Evolutionary conservation across 208 protist species (phyloP).

Genomic region (Blastocrithidia nonstop): DNA sequence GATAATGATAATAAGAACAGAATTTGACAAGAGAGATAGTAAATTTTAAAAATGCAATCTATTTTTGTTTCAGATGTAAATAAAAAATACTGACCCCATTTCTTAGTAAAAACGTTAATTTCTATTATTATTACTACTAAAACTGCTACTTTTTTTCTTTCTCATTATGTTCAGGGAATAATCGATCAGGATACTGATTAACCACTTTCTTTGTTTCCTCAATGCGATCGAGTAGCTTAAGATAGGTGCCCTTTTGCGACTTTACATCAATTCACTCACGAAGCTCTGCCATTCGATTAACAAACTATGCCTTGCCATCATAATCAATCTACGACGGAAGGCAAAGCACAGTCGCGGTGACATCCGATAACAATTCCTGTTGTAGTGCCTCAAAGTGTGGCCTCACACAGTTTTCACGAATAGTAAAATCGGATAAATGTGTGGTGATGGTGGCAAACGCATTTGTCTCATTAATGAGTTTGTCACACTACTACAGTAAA

Average conservation of each 20-base stretch:
- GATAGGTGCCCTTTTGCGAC: slow-evolving; percentile 49
- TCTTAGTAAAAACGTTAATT: not conserved
- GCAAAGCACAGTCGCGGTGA: slow-evolving; percentile 41
- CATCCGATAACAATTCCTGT: slow-evolving; percentile 25
- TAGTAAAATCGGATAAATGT: slow-evolving; percentile 55
- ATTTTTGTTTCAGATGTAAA: too few relatives aligned
- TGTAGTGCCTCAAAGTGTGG: slow-evolving; percentile 43
- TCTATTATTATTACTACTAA: not conserved
- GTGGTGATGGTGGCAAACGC: slow-evolving; percentile 31
- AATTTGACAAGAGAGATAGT: too few relatives aligned
- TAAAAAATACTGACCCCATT: too few relatives aligned
- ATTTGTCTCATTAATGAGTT: slow-evolving; percentile 26
- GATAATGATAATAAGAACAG: too few relatives aligned
- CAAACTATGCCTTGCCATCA: slow-evolving; percentile 33
- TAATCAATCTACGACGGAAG: slow-evolving; percentile 26
- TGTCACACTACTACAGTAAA: slow-evolving; percentile 17
- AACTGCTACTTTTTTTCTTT: not conserved
- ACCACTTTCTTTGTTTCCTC: slow-evolving; percentile 35
- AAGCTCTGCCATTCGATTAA: slow-evolving; percentile 51
- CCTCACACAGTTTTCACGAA: slow-evolving; percentile 47
- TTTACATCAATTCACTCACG: slow-evolving; percentile 72
- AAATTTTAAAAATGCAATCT: too few relatives aligned
- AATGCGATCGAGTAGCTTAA: slow-evolving; percentile 39
- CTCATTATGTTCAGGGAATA: slow-evolving; percentile 25
- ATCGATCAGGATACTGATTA: slow-evolving; percentile 35